These are phyloP conservation scores for Schizochytrium sp. DNA, from an alignment of 108 stramenopile genomes.

Conservation along the genomic window DNA sequence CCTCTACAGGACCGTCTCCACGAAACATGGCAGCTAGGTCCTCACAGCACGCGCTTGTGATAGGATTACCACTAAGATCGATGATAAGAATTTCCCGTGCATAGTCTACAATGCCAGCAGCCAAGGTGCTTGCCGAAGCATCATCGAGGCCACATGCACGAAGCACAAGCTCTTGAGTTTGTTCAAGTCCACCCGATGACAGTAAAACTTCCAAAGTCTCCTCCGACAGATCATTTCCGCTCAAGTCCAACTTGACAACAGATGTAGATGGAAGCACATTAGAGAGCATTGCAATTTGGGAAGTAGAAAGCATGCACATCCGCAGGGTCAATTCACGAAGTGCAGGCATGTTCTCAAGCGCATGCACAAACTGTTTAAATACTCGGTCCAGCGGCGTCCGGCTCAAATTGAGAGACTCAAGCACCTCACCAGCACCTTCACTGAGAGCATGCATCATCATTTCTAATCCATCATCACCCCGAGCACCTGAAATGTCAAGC, in stretches of 20 bases:
- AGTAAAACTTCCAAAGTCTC: too few species aligned
- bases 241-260: background rate
- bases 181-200: too few species aligned
- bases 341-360: background rate
- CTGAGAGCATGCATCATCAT: background rate
- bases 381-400: background rate
- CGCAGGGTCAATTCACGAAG: conserved; percentile 12
- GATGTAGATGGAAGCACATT: background rate
- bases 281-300: background rate
- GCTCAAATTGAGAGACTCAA: background rate
- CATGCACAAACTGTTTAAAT: background rate
- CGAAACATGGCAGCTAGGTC: background rate
- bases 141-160: background rate
- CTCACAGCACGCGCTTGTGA: background rate
- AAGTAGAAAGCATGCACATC: background rate
- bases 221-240: background rate
- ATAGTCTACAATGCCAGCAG: background rate
- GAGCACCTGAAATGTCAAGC: background rate
- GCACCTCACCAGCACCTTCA: background rate
- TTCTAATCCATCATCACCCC: background rate
- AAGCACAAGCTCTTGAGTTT: background rate
- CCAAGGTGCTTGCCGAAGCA: background rate
- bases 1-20: background rate
- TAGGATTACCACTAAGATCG: conserved; percentile 14
- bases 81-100: background rate